phyloP scores from a whole-genome alignment of 78 protist genomes.

The Capsaspora owczarzaki region DNA sequence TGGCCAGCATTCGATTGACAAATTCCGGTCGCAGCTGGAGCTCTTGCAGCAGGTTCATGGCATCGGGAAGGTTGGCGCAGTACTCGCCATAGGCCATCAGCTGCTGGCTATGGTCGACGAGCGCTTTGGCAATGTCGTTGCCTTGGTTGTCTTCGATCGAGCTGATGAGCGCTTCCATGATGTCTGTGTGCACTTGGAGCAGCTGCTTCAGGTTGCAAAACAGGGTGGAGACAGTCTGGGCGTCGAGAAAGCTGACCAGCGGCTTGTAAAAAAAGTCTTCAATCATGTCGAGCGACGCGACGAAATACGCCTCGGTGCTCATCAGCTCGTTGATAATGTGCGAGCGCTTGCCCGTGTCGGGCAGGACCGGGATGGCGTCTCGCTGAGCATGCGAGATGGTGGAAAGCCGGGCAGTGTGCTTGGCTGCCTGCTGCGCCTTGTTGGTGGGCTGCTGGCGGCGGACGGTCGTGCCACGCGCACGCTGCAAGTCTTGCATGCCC shows the following conservation, averaged over 20 bases:
- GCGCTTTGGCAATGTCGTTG: background rate
- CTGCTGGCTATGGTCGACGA: background rate
- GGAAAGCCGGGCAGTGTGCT: no score
- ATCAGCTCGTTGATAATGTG: background rate
- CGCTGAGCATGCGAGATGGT: no score
- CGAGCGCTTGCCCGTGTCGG: background rate
- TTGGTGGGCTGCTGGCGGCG: no score
- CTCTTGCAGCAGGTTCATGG: background rate
- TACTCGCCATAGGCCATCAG: background rate
- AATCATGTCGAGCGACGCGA: background rate
- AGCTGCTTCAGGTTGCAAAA: background rate
- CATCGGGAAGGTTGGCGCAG: background rate
- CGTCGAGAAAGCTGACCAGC: background rate
- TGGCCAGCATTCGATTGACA: no score
- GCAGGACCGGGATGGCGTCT: background rate
- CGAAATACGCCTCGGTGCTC: conserved; percentile 2
- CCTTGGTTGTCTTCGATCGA: background rate
- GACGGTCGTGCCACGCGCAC: no score
- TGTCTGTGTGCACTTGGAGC: background rate
- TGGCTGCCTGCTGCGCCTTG: no score
- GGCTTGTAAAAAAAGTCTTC: background rate
- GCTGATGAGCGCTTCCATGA: background rate
- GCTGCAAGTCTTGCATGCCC: no score
- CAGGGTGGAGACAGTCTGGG: background rate
- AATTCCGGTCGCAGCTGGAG: no score